These are phyloP conservation scores for Ceratocystiopsis sp. DNA, from an alignment of 2,329 filamentous ascomycete species.

Conservation along the genomic window DNA sequence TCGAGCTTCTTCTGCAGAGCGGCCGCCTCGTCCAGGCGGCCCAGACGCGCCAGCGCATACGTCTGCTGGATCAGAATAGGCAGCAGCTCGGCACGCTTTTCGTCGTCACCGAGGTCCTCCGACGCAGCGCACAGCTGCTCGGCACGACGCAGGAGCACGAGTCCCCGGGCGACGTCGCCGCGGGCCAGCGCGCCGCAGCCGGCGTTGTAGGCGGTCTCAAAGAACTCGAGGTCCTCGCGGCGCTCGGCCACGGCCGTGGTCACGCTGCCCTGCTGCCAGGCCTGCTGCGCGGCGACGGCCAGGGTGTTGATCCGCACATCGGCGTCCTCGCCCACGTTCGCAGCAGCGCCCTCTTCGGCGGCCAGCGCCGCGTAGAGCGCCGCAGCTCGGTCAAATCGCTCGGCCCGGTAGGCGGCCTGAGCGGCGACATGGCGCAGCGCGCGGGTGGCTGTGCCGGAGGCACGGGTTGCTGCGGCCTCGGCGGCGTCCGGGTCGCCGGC, in stretches of 20 bases:
- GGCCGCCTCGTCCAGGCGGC: conserved; percentile 47
- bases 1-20: conserved; percentile 44
- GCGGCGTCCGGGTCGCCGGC: conserved; percentile 52
- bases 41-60: conserved; percentile 51
- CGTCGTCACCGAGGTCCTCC: conserved; percentile 56
- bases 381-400: conserved; percentile 52
- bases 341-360: conserved; percentile 20
- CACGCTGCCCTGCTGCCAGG: conserved; percentile 45
- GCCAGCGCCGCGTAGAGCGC: conserved; percentile 45
- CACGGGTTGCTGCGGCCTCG: conserved; percentile 17
- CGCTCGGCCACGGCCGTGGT: conserved; percentile 30
- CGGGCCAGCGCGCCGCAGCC: conserved; percentile 57
- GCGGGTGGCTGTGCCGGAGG: conserved; percentile 7
- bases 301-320: conserved; percentile 63
- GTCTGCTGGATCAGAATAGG: conserved; percentile 64
- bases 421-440: conserved; percentile 37
- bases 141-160: conserved; percentile 51
- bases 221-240: conserved; percentile 51
- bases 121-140: conserved; percentile 54
- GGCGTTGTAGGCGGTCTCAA: conserved; percentile 69
- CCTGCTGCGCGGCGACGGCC: conserved; percentile 54
- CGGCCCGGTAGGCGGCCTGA: conserved; percentile 57
- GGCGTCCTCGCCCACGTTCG: conserved; percentile 43
- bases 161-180: conserved; percentile 47
- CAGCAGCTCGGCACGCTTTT: conserved; percentile 56